Conservation (phyloP, 2,329 filamentous ascomycete species). For the Sphaerulina vaccinii region DNA sequence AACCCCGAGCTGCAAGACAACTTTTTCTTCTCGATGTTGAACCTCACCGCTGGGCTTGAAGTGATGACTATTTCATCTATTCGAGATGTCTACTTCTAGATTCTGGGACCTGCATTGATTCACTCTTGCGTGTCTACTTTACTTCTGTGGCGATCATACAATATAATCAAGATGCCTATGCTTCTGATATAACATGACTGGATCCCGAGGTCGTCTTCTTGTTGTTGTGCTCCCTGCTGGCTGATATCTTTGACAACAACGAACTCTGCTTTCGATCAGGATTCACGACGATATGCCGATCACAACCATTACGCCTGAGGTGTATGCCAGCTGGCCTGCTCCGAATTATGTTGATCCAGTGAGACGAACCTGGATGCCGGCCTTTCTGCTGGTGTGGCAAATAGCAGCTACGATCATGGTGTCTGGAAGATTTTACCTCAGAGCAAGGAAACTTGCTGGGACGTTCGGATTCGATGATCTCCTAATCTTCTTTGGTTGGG, state of each 20-base stretch:
- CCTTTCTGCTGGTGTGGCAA: slow-evolving; percentile 26
- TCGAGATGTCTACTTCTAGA: too few relatives aligned
- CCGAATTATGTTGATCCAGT: slow-evolving; percentile 21
- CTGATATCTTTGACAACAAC: background rate
- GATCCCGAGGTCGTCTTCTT: too few relatives aligned
- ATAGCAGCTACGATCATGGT: slow-evolving; percentile 22
- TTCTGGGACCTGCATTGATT: too few relatives aligned
- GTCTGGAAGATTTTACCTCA: slow-evolving; percentile 25
- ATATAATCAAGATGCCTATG: background rate
- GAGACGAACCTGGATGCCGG: slow-evolving; percentile 27
- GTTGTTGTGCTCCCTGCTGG: background rate
- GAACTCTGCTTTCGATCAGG: too few relatives aligned
- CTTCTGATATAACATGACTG: background rate
- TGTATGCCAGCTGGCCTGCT: slow-evolving; percentile 12
- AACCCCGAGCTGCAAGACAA: background rate
- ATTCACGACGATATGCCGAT: background rate
- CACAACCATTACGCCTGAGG: background rate
- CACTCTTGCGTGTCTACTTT: too few relatives aligned
- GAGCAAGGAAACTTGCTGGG: slow-evolving; percentile 24
- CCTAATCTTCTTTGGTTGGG: slow-evolving; percentile 29
- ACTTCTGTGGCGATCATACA: too few relatives aligned
- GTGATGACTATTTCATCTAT: background rate
- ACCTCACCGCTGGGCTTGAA: background rate
- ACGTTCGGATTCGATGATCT: slow-evolving; percentile 28
- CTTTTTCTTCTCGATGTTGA: background rate